Percentiles rank a stretch among this genome's conserved stretches.
Conservation (phyloP, 306 rosid genomes). For the Aeschynomene evenia region DNA sequence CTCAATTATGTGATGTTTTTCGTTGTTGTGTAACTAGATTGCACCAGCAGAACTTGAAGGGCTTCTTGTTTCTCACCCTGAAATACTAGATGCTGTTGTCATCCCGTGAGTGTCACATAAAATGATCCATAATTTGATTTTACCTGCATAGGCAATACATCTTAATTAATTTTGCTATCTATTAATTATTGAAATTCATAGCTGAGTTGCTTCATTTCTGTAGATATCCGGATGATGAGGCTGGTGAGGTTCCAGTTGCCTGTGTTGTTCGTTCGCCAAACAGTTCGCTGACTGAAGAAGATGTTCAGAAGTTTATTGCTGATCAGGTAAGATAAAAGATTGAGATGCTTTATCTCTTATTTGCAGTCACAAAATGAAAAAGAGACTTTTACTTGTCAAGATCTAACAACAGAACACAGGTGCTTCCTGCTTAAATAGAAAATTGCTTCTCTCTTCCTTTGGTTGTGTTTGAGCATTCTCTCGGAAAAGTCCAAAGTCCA, state of each 20-base stretch:
- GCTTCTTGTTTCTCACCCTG: slow-evolving; percentile 82
- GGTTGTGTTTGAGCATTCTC: neutral
- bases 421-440: neutral
- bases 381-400: neutral
- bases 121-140: neutral
- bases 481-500: no score
- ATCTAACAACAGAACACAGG: neutral
- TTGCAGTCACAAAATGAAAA: neutral
- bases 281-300: slow-evolving; percentile 64
- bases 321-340: slow-evolving; percentile 47
- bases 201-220: neutral
- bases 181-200: neutral
- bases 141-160: neutral
- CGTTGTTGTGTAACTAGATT: slow-evolving; percentile 47
- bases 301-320: slow-evolving; percentile 53
- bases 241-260: slow-evolving; percentile 84
- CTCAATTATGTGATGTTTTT: neutral
- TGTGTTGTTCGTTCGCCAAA: slow-evolving; percentile 64
- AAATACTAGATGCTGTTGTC: slow-evolving; percentile 79
- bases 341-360: neutral
- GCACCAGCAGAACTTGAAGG: slow-evolving; percentile 96
- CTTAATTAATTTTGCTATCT: neutral
- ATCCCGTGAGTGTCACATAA: slow-evolving; percentile 60
- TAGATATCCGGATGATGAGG: slow-evolving; percentile 83
- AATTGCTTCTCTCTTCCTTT: neutral